Evolutionary conservation across 208 protist species (phyloP).

Genomic region (Wallacemonas sp.): DNA sequence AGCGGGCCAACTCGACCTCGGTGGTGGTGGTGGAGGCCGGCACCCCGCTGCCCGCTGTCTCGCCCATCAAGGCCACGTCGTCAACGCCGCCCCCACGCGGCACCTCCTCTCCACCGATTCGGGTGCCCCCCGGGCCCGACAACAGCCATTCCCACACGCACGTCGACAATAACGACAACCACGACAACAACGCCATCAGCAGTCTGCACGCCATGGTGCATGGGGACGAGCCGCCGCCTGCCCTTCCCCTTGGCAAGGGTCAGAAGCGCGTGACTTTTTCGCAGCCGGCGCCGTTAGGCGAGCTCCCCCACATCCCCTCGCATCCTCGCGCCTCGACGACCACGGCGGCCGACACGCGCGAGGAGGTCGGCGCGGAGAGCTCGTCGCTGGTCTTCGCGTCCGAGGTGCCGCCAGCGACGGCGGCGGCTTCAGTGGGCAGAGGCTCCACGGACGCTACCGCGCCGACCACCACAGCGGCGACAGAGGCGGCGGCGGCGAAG

Average conservation of each 20-base stretch:
- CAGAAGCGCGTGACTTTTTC: constrained; percentile 2
- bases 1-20: not conserved
- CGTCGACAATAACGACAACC: not conserved
- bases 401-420: too few relatives aligned
- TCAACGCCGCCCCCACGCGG: not conserved
- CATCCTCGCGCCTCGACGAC: too few relatives aligned
- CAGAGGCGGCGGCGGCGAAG: not conserved
- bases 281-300: not conserved
- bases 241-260: too few relatives aligned
- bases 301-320: too few relatives aligned
- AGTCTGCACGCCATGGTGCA: too few relatives aligned
- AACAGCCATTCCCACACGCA: not conserved
- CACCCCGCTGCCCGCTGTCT: not conserved
- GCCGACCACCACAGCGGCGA: too few relatives aligned
- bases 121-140: not conserved
- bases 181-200: too few relatives aligned
- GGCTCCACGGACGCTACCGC: not conserved
- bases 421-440: too few relatives aligned
- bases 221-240: too few relatives aligned
- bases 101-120: not conserved
- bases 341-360: too few relatives aligned
- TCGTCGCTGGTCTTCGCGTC: too few relatives aligned
- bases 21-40: constrained; percentile 3
- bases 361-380: too few relatives aligned
- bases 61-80: not conserved